Evolutionary conservation across 768 basidiomycete genomes (phyloP).

Genomic region (Agrocybe praecox): DNA sequence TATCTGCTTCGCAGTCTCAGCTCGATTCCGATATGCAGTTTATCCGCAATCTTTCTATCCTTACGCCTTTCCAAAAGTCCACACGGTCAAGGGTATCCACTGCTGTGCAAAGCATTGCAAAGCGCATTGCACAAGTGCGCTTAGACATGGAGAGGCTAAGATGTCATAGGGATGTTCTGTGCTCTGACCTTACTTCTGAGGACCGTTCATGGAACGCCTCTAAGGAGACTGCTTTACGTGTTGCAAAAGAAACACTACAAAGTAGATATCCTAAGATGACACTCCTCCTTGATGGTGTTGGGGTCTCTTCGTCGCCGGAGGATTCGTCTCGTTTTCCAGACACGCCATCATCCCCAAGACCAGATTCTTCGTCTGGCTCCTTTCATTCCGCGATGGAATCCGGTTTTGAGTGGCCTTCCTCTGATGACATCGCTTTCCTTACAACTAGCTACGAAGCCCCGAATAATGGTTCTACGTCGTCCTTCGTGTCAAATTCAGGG

Average conservation of each 20-base stretch:
- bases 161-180: constrained; percentile 79
- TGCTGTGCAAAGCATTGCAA: constrained; percentile 63
- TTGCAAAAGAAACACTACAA: constrained; percentile 69
- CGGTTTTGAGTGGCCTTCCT: constrained; percentile 48
- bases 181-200: constrained; percentile 75
- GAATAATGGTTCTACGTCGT: constrained; percentile 27
- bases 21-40: constrained; percentile 73
- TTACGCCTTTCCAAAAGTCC: constrained; percentile 85
- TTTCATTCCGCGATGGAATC: constrained; percentile 73
- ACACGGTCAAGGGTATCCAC: constrained; percentile 77
- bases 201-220: constrained; percentile 64
- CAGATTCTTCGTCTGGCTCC: constrained; percentile 57
- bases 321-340: constrained; percentile 10
- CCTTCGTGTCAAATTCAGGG: constrained; percentile 23
- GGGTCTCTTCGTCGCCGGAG: constrained; percentile 10
- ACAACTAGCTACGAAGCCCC: constrained; percentile 35
- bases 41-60: constrained; percentile 78
- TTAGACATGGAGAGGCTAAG: constrained; percentile 71
- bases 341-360: constrained; percentile 32
- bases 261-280: constrained; percentile 43
- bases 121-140: constrained; percentile 65
- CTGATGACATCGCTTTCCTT: constrained; percentile 40
- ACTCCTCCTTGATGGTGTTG: constrained; percentile 31
- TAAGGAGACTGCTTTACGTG: constrained; percentile 71
- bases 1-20: constrained; percentile 52